phyloP scores from a whole-genome alignment of 306 rosid species.

The Inga laurina region DNA sequence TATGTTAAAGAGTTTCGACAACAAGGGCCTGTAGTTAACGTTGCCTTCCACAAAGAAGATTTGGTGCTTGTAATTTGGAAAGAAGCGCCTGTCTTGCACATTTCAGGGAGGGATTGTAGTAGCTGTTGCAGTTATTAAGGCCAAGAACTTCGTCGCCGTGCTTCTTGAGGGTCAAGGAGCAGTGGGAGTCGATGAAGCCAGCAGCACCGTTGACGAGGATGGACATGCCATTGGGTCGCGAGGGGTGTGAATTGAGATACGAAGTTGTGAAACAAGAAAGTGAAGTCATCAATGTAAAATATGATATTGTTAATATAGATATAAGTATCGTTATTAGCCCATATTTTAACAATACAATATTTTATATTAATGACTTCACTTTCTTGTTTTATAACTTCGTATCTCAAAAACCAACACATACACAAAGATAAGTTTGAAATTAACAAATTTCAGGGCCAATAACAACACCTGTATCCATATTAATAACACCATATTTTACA shows the following conservation, averaged over 20 bases:
- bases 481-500: too few species aligned
- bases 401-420: too few species aligned
- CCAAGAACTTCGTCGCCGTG: slow-evolving; percentile 93
- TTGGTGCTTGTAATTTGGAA: slow-evolving; percentile 38
- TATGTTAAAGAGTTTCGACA: slow-evolving; percentile 74
- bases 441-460: too few species aligned
- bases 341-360: too few species aligned
- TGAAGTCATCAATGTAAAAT: too few species aligned
- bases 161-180: slow-evolving; percentile 74
- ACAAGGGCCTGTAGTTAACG: slow-evolving; percentile 68
- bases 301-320: too few species aligned
- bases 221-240: slow-evolving; percentile 71
- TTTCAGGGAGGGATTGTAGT: slow-evolving; percentile 84
- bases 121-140: slow-evolving; percentile 74
- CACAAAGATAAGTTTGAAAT: too few species aligned
- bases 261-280: slow-evolving; percentile 53
- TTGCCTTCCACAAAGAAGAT: slow-evolving; percentile 75
- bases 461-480: too few species aligned
- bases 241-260: slow-evolving; percentile 73
- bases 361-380: too few species aligned
- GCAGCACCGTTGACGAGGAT: slow-evolving; percentile 85
- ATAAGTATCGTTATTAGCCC: too few species aligned
- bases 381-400: too few species aligned
- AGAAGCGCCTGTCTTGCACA: slow-evolving; percentile 63
- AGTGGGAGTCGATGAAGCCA: slow-evolving; percentile 82